Evolutionary conservation across 176 grass and related monocot genomes (phyloP).

Genomic region (Ampelocalamus luodianensis): DNA sequence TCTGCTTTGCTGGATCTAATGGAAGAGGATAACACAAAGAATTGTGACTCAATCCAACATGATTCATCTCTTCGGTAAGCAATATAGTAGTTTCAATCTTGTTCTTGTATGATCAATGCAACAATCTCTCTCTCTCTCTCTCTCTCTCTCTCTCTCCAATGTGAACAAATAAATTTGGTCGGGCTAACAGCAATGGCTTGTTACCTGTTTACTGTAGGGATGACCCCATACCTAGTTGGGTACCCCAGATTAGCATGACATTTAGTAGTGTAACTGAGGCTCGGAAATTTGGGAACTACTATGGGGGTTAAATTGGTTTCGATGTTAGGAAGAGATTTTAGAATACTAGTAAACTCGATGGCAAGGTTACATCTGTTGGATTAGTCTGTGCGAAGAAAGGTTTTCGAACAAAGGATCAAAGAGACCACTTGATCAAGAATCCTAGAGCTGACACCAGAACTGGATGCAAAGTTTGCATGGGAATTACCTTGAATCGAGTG

Average conservation of each 20-base stretch:
- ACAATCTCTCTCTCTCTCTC: too few species aligned
- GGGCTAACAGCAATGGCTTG: too few species aligned
- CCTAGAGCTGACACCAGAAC: not conserved
- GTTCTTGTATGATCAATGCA: too few species aligned
- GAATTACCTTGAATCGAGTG: not conserved
- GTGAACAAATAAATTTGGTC: too few species aligned
- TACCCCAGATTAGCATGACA: constrained; percentile 15
- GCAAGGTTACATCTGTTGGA: not conserved
- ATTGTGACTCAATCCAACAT: too few species aligned
- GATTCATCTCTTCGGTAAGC: too few species aligned
- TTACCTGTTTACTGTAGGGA: too few species aligned
- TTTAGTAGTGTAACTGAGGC: not conserved
- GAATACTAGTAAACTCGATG: constrained; percentile 6
- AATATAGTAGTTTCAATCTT: too few species aligned
- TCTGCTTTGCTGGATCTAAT: too few species aligned
- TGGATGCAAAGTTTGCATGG: constrained; percentile 20
- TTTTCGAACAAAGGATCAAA: constrained; percentile 3
- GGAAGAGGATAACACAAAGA: too few species aligned
- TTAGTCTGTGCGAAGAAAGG: constrained; percentile 36
- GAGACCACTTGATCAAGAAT: too few species aligned
- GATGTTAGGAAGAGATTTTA: constrained; percentile 28
- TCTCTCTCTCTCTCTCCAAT: too few species aligned
- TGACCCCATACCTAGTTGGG: not conserved
- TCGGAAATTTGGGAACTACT: not conserved
- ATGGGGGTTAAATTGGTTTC: constrained; percentile 5